phyloP scores from a whole-genome alignment of 495 filamentous ascomycete genomes.

The Lasiosphaeria miniovina region DNA sequence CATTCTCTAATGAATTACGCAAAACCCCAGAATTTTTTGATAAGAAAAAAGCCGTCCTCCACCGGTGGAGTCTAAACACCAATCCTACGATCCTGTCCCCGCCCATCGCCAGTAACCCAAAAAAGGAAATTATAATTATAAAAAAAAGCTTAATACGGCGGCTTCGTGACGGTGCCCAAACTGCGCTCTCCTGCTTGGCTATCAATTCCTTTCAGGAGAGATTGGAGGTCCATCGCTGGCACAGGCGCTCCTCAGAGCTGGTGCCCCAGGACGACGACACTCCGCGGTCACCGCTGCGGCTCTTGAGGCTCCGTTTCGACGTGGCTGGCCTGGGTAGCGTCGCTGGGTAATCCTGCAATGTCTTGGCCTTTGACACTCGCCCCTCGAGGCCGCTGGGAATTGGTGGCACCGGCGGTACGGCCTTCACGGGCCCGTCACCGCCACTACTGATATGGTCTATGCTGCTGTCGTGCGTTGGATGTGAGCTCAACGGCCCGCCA shows the following conservation, averaged over 20 bases:
- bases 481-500: constrained; percentile 47
- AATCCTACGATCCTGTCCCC: too few species aligned
- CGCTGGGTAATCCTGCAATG: constrained; percentile 15
- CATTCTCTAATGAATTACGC: too few species aligned
- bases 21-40: too few species aligned
- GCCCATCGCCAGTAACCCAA: too few species aligned
- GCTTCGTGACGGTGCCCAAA: constrained; percentile 39
- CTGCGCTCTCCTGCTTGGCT: constrained; percentile 40
- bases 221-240: constrained; percentile 43
- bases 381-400: constrained; percentile 32
- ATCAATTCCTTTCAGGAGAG: constrained; percentile 47
- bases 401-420: constrained; percentile 44
- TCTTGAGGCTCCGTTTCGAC: constrained; percentile 37
- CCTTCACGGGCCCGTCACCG: constrained; percentile 20
- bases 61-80: too few species aligned
- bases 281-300: constrained; percentile 36
- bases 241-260: constrained; percentile 21
- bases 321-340: constrained; percentile 29
- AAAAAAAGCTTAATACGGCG: constrained; percentile 49
- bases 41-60: too few species aligned
- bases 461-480: constrained; percentile 32
- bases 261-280: constrained; percentile 31
- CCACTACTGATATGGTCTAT: too few species aligned
- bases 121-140: too few species aligned
- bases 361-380: constrained; percentile 18